A percentile compares a stretch with the other conserved stretches of the same genome.
Evolutionary conservation across 2,329 filamentous ascomycete genomes (phyloP).

Genomic region (Fusarium guadeloupense): DNA sequence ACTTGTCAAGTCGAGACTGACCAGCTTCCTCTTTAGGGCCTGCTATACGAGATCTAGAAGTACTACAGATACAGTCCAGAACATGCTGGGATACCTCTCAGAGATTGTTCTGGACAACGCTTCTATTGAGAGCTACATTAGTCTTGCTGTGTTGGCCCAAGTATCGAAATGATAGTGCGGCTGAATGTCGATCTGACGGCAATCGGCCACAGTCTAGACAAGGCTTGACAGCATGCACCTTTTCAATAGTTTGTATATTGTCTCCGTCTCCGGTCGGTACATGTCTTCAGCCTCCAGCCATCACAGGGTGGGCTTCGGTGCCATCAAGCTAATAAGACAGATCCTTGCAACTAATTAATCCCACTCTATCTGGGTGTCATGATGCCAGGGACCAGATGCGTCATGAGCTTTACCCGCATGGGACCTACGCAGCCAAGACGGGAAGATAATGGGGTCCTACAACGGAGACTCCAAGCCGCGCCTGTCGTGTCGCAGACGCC

Average conservation of each 20-base stretch:
- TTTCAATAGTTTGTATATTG: background rate
- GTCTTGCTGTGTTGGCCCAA: constrained; percentile 1
- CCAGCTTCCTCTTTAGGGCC: constrained; percentile 18
- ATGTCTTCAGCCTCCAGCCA: constrained; percentile 19
- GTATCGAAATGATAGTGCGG: constrained; percentile 2
- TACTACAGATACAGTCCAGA: background rate
- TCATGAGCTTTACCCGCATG: constrained; percentile 21
- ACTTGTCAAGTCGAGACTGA: constrained; percentile 17
- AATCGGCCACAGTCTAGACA: background rate
- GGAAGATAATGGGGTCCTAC: constrained; percentile 18
- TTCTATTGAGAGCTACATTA: background rate
- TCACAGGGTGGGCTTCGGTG: constrained; percentile 4
- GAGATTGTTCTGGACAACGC: constrained; percentile 5
- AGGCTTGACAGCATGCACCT: background rate
- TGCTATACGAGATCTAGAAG: constrained; percentile 1
- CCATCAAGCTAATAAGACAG: constrained; percentile 14
- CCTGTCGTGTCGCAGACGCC: constrained; percentile 2
- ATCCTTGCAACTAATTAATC: constrained; percentile 31
- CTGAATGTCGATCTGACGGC: constrained; percentile 10
- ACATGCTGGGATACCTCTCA: background rate
- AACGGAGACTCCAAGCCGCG: constrained; percentile 24
- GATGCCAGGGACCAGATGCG: constrained; percentile 25
- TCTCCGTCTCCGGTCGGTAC: background rate
- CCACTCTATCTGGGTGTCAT: constrained; percentile 24
- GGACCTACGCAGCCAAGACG: constrained; percentile 27